Evolutionary conservation across 176 grass and related monocot genomes (phyloP).

Genomic region (Musa itinerans): DNA sequence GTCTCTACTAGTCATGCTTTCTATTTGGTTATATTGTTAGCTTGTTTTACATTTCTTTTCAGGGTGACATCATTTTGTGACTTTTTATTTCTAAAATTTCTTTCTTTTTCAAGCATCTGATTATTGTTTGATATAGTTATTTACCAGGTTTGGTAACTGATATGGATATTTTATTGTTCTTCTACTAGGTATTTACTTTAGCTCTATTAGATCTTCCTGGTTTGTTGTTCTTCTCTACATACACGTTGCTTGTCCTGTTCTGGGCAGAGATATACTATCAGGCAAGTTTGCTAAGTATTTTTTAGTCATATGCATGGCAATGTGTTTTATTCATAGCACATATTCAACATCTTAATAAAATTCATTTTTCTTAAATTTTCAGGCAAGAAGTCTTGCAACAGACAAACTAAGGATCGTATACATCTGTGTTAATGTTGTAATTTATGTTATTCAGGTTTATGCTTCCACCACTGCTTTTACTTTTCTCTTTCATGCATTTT

Average conservation of each 20-base stretch:
- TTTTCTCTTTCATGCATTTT: slow-evolving; percentile 1
- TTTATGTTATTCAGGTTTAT: slow-evolving; percentile 80
- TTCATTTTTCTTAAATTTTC: not conserved
- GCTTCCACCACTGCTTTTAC: slow-evolving; percentile 17
- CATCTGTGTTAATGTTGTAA: slow-evolving; percentile 40
- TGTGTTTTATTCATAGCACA: slow-evolving; percentile 4
- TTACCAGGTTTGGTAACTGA: not conserved
- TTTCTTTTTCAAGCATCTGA: not conserved
- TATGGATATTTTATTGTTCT: not conserved
- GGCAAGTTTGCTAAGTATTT: slow-evolving; percentile 21
- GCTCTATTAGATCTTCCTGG: slow-evolving; percentile 68
- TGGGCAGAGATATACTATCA: slow-evolving; percentile 99
- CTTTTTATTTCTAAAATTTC: not conserved
- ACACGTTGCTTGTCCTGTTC: slow-evolving; percentile 85
- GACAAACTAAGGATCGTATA: slow-evolving; percentile 61
- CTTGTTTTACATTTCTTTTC: too few species aligned
- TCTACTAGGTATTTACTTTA: slow-evolving; percentile 55
- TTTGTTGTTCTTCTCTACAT: slow-evolving; percentile 86
- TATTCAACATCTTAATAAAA: slow-evolving; percentile 1
- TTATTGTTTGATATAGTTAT: not conserved
- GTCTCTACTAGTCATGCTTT: too few species aligned
- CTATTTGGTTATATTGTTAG: too few species aligned
- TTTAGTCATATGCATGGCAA: not conserved
- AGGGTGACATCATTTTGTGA: too few species aligned
- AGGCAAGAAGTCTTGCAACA: slow-evolving; percentile 66